These are phyloP conservation scores for Poa annua DNA, from an alignment of 176 grass and related monocot species.

Conservation along the genomic window DNA sequence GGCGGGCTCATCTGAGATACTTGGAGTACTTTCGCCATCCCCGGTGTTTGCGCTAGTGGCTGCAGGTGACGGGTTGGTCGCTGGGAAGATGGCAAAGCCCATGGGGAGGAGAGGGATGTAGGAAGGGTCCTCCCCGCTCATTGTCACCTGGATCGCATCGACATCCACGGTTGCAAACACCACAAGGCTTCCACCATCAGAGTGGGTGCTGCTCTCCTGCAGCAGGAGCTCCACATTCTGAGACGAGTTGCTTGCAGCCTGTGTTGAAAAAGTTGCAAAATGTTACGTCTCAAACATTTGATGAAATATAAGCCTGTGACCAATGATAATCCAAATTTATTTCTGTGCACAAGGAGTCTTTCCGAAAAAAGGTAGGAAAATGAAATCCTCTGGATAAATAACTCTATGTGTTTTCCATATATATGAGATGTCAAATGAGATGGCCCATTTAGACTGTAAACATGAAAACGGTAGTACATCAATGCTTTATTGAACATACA, in stretches of 20 bases:
- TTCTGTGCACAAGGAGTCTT: background rate
- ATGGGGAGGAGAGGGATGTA: constrained; percentile 88
- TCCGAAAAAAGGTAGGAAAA: background rate
- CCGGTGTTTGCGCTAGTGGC: constrained; percentile 26
- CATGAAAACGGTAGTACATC: background rate
- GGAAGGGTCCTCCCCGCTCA: constrained; percentile 91
- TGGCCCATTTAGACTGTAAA: background rate
- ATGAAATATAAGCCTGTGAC: background rate
- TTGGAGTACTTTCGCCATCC: constrained; percentile 9
- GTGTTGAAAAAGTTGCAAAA: constrained; percentile 17
- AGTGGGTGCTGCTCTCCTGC: constrained; percentile 96
- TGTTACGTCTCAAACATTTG: background rate
- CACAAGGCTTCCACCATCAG: constrained; percentile 72
- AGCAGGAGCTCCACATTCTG: constrained; percentile 97
- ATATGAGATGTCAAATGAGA: constrained; percentile 1
- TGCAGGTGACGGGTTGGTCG: constrained; percentile 34
- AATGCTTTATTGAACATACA: background rate
- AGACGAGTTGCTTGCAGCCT: constrained; percentile 95
- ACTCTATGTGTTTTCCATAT: background rate
- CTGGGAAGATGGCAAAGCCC: constrained; percentile 85
- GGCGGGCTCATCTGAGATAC: constrained; percentile 24
- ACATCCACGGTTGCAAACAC: constrained; percentile 84
- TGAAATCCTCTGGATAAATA: background rate
- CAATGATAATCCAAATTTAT: background rate
- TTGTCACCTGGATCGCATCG: constrained; percentile 87